These are phyloP conservation scores for Yamadazyma takamatsuzukensis DNA, from an alignment of 805 yeast species.

Conservation along the genomic window DNA sequence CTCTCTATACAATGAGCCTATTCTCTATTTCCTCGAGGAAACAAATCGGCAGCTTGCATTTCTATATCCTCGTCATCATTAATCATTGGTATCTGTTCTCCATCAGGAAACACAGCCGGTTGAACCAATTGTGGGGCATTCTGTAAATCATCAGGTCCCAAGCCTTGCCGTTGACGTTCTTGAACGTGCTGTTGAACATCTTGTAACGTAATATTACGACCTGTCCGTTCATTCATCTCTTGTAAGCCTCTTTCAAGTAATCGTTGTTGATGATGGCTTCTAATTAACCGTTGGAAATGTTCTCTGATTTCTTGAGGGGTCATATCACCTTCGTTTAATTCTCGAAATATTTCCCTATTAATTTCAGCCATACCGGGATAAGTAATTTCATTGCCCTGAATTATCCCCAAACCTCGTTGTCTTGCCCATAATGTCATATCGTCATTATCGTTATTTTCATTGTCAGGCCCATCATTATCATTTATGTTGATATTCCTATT, in stretches of 20 bases:
- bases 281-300: slow-evolving; percentile 25
- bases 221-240: background rate
- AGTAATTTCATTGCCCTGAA: slow-evolving; percentile 10
- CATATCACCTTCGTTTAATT: slow-evolving; percentile 25
- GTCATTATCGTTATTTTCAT: slow-evolving; percentile 10
- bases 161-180: background rate
- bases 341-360: slow-evolving; percentile 29
- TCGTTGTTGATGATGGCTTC: slow-evolving; percentile 26
- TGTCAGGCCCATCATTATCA: background rate
- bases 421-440: slow-evolving; percentile 24
- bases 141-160: slow-evolving; percentile 9
- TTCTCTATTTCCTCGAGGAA: slow-evolving; percentile 14
- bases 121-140: slow-evolving; percentile 41
- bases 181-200: background rate
- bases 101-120: slow-evolving; percentile 38
- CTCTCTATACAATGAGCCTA: too few relatives aligned
- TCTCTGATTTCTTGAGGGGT: slow-evolving; percentile 32
- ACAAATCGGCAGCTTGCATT: slow-evolving; percentile 24
- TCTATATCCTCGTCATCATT: slow-evolving; percentile 27
- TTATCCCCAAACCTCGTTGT: slow-evolving; percentile 27
- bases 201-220: slow-evolving; percentile 4
- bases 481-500: background rate
- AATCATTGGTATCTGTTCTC: slow-evolving; percentile 17
- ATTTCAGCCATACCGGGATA: slow-evolving; percentile 23
- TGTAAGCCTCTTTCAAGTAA: slow-evolving; percentile 8